phyloP scores from a whole-genome alignment of 805 yeast genomes.

The Lipomyces sp. region DNA sequence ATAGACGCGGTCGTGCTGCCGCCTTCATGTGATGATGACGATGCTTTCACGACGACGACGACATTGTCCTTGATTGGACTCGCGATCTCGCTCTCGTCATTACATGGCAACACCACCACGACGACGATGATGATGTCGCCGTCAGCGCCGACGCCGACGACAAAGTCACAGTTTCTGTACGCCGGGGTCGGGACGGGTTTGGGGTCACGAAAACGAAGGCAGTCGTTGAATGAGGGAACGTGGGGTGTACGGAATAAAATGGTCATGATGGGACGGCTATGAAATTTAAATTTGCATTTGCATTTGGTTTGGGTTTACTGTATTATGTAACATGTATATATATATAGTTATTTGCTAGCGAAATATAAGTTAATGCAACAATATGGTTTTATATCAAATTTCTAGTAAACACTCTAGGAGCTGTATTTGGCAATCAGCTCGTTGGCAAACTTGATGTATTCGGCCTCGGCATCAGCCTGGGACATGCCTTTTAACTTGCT shows the following conservation, averaged over 20 bases:
- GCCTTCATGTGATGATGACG: constrained; percentile 19
- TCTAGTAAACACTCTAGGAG: constrained; percentile 3
- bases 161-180: too few species aligned
- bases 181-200: too few species aligned
- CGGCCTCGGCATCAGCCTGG: constrained; percentile 87
- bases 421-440: constrained; percentile 41
- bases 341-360: too few species aligned
- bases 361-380: not conserved
- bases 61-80: not conserved
- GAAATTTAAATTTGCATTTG: too few species aligned
- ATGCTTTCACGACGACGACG: not conserved
- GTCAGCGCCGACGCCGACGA: too few species aligned
- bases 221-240: not conserved
- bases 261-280: too few species aligned
- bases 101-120: not conserved
- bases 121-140: not conserved
- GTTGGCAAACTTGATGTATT: constrained; percentile 50
- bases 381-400: not conserved
- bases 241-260: too few species aligned
- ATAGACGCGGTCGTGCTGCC: constrained; percentile 17
- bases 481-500: constrained; percentile 80
- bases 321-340: not conserved
- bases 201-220: not conserved
- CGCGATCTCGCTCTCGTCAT: not conserved
- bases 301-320: too few species aligned